Evolutionary conservation across 2,329 filamentous ascomycete genomes (phyloP).

Genomic region (Emericellopsis atlantica): DNA sequence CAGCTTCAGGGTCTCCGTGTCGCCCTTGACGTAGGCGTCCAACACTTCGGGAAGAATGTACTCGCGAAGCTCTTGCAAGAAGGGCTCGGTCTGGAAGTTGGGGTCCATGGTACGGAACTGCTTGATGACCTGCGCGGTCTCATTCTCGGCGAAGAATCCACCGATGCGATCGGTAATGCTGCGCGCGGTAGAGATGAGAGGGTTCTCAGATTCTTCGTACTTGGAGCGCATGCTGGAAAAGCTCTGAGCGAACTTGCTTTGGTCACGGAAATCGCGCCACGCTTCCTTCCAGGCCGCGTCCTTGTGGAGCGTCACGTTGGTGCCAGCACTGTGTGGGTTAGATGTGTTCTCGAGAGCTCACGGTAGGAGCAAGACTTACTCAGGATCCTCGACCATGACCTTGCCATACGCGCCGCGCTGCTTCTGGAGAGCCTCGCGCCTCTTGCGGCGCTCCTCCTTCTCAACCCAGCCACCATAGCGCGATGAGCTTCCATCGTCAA

Average conservation of each 20-base stretch:
- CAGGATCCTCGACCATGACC: conserved; percentile 67
- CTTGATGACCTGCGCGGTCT: conserved; percentile 95
- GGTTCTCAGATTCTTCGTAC: conserved; percentile 96
- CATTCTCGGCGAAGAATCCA: conserved; percentile 96
- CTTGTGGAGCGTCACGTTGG: conserved; percentile 90
- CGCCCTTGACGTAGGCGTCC: conserved; percentile 95
- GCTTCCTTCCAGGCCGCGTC: conserved; percentile 96
- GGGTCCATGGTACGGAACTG: conserved; percentile 96
- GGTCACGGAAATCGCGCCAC: conserved; percentile 93
- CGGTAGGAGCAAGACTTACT: conserved; percentile 48
- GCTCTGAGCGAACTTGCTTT: conserved; percentile 76
- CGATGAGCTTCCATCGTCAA: conserved; percentile 93
- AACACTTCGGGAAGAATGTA: conserved; percentile 96
- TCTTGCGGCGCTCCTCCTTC: conserved; percentile 81
- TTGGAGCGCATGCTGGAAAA: conserved; percentile 75
- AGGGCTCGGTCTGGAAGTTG: conserved; percentile 86
- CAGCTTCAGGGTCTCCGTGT: conserved; percentile 77
- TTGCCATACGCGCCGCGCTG: conserved; percentile 39
- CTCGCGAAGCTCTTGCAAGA: conserved; percentile 88
- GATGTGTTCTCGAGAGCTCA: conserved; percentile 2
- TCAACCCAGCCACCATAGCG: conserved; percentile 95
- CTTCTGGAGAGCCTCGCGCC: conserved; percentile 62
- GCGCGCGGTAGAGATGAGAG: conserved; percentile 81
- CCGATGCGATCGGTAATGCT: conserved; percentile 88
- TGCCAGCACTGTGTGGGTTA: conserved; percentile 60